phyloP scores from a whole-genome alignment of 805 yeast species.

The Saccharomycopsis sp. region DNA sequence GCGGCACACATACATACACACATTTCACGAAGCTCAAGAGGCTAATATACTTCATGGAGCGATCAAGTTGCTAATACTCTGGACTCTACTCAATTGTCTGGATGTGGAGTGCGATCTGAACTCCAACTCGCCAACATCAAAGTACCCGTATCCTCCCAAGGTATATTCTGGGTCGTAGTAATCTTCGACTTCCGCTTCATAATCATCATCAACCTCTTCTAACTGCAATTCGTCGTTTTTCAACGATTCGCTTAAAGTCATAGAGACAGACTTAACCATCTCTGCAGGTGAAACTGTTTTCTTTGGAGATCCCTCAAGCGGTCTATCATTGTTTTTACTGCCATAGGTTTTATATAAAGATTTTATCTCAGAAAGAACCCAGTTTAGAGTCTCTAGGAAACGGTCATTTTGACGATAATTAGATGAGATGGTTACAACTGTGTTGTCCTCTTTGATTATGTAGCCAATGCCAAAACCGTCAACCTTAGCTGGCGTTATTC shows the following conservation, averaged over 20 bases:
- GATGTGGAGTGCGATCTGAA: conserved; percentile 40
- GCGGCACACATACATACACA: too few relatives aligned
- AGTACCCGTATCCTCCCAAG: conserved; percentile 76
- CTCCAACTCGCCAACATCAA: conserved; percentile 63
- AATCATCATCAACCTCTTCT: background rate
- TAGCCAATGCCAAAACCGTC: conserved; percentile 94
- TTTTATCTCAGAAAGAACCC: conserved; percentile 58
- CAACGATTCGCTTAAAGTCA: conserved; percentile 15
- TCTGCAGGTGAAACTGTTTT: conserved; percentile 4
- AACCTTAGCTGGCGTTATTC: conserved; percentile 82
- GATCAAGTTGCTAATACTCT: conserved; percentile 6
- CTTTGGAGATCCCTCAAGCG: background rate
- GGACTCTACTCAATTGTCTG: conserved; percentile 18
- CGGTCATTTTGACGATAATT: conserved; percentile 83
- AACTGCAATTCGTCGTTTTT: background rate
- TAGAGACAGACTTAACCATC: conserved; percentile 16
- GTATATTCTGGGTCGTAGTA: conserved; percentile 25
- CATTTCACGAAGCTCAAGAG: too few relatives aligned
- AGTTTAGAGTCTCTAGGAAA: conserved; percentile 64
- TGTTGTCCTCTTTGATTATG: conserved; percentile 73
- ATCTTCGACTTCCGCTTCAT: background rate
- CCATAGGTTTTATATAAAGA: conserved; percentile 31
- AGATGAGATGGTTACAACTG: conserved; percentile 77
- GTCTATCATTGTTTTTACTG: background rate
- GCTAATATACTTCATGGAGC: too few relatives aligned